Evolutionary conservation across 345 rosid genomes (phyloP), one percentile per base, ranked within the genome.

Genomic region (Citrus cavaleriei): DNA sequence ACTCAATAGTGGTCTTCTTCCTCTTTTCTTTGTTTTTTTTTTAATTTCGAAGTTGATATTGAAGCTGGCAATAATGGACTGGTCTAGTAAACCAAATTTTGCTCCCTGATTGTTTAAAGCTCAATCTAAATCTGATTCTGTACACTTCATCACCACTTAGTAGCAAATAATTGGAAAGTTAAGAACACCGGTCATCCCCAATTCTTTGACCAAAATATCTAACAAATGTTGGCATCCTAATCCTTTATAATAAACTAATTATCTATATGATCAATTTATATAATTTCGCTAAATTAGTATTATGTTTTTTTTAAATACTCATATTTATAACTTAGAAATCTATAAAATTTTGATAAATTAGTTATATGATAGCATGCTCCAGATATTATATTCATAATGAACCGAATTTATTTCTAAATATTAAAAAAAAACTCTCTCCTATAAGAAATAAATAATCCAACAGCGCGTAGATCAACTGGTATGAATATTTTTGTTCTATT

Each of bases 21-120:
- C 59, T 18, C 18, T 73, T 61, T 63, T 28, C 8, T 49, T 0
- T 9, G 5, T 63, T 38, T 68, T 55, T 30, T 68, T 55, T 58
- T 24, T 22, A 6, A 16, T 18, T 32, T 30, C 46, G 22, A 30
- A 22, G 24, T 16, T 42, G 54, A 1, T 61, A 1, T 62, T 60
- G 62, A 30, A 46, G 79, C 58, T 77, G 66, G 65, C 66, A 66
- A 4, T 34, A 42, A 14, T 76, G 79, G 72, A 76, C 42, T 18
- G 30, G 60, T 68, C 79, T 46, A 38, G 19, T 5, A 34, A 32
- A 6, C 14, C 24, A 4, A 24, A 13, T 4, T 7, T 60, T 38
- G 77, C 34, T 25, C 14, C 12, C 2, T 49, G 22, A 49, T 61
- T 69, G 73, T 54, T 76, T 18, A 7, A 38, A 21, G 16, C 19